Base-by-base conservation (phyloP, 2,329 filamentous ascomycete genomes). In the Penicillium crustosum region DNA sequence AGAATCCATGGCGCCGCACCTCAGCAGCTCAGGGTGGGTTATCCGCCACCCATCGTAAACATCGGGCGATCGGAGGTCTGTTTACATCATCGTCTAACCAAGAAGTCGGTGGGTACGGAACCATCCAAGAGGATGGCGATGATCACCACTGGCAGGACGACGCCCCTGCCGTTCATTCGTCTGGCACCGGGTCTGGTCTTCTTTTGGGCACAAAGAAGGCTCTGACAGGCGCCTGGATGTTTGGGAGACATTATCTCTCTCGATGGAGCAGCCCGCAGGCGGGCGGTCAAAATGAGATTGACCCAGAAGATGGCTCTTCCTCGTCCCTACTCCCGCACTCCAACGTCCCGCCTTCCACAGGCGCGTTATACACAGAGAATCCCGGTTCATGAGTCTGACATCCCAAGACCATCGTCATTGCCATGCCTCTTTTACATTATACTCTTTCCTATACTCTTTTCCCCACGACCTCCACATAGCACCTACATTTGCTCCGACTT, bases 71-170 rank as follows among this genome's bases (percentile, higher is more conserved):
- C 12, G 58, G 50, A 21, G 59, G 55, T 23, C 53, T 57, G 9
- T 44, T 31, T 77, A 73, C 56, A 76, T 77, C 51, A 73, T 77
- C 67, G 49, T 47, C 61, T 51, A 21, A 60, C 60, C 21, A 57
- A 47, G 49, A 57, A 53, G 36, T 64, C 55, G 58, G 61, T 62
- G 62, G 60, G 3, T 72, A 73, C 49, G 68, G 67, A 43, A 65
- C 70, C 7, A 63, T 66, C 19, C 63, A 64, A 52, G 69, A 71
- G 39, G 49, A 63, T 45, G 59, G 61, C 25, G 49, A 53, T 25
- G 50, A 59, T 17, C 36, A 23, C 10, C 49, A 15, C 19, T 44
- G 42, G 8, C 41, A 42, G 6, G 47, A 55, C 2, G 54, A 50
- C 2, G 8, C 5, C 23, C 13, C 25, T 19, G 1, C 10, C 33